Percentiles rank a stretch among this genome's conserved stretches.
These are phyloP conservation scores for Senecio squalidus DNA, from an alignment of 140 eudicot species.

Conservation along the genomic window DNA sequence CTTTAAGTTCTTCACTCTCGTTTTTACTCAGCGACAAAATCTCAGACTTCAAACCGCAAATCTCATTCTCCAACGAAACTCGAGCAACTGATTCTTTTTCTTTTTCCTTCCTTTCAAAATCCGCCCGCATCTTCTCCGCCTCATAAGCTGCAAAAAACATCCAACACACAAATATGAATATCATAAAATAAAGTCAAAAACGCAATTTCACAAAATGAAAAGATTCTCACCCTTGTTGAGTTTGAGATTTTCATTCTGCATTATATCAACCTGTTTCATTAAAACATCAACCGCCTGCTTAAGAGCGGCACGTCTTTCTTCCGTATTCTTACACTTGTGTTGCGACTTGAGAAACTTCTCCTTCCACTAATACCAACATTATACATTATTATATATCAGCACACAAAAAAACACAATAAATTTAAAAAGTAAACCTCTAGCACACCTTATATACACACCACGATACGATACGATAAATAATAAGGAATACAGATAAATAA, in stretches of 20 bases:
- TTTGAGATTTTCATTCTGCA: slow-evolving; percentile 66
- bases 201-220: too few species aligned
- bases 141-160: slow-evolving; percentile 49
- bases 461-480: too few species aligned
- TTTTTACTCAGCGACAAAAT: slow-evolving; percentile 34
- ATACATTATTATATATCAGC: slow-evolving; percentile 9
- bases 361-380: slow-evolving; percentile 45
- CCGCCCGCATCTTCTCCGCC: slow-evolving; percentile 38
- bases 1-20: slow-evolving; percentile 30
- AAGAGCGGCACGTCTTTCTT: slow-evolving; percentile 37
- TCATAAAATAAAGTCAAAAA: not conserved
- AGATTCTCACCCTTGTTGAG: too few species aligned
- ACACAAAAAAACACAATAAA: not conserved
- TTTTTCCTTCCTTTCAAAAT: slow-evolving; percentile 42
- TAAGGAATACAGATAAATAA: not conserved
- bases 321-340: slow-evolving; percentile 36
- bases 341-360: slow-evolving; percentile 36
- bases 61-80: slow-evolving; percentile 60
- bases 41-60: slow-evolving; percentile 53
- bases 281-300: slow-evolving; percentile 37
- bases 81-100: slow-evolving; percentile 43
- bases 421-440: not conserved
- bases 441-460: too few species aligned
- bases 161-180: not conserved
- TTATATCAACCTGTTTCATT: slow-evolving; percentile 18